Conservation (phyloP, 2,329 filamentous ascomycete genomes). For the Leptoxyphium fumago region DNA sequence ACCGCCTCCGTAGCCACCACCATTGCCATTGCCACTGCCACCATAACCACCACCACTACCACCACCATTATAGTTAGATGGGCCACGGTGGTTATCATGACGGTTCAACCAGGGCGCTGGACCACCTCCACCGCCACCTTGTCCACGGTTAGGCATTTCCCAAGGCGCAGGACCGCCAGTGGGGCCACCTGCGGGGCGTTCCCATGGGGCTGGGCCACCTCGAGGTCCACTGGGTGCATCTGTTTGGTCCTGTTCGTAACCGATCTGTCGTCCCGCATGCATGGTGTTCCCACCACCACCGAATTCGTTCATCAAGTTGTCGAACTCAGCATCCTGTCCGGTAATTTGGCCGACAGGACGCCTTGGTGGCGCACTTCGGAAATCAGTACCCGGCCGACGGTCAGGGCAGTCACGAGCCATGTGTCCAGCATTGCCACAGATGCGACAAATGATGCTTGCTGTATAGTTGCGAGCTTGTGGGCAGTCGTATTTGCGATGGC, state of each 20-base stretch:
- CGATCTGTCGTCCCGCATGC: slow-evolving; percentile 62
- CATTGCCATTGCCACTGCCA: slow-evolving; percentile 11
- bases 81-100: slow-evolving; percentile 4
- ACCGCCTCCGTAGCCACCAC: slow-evolving; percentile 5
- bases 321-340: slow-evolving; percentile 64
- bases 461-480: slow-evolving; percentile 96
- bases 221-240: slow-evolving; percentile 57
- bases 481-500: slow-evolving; percentile 97
- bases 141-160: slow-evolving; percentile 8
- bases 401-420: slow-evolving; percentile 98
- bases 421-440: slow-evolving; percentile 94
- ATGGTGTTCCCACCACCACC: slow-evolving; percentile 53
- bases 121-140: slow-evolving; percentile 12
- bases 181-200: slow-evolving; percentile 8
- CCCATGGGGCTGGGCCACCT: slow-evolving; percentile 37
- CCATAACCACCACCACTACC: slow-evolving; percentile 11
- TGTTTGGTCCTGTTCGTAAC: slow-evolving; percentile 58
- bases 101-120: slow-evolving; percentile 24
- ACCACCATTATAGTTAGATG: slow-evolving; percentile 4
- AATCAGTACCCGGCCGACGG: slow-evolving; percentile 75
- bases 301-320: slow-evolving; percentile 98
- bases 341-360: slow-evolving; percentile 48
- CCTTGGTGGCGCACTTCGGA: slow-evolving; percentile 56
- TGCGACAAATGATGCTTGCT: slow-evolving; percentile 97
- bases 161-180: slow-evolving; percentile 23